These are phyloP conservation scores for Chalciporus sp. DNA, from an alignment of 1,284 basidiomycete genomes.

Conservation along the genomic window DNA sequence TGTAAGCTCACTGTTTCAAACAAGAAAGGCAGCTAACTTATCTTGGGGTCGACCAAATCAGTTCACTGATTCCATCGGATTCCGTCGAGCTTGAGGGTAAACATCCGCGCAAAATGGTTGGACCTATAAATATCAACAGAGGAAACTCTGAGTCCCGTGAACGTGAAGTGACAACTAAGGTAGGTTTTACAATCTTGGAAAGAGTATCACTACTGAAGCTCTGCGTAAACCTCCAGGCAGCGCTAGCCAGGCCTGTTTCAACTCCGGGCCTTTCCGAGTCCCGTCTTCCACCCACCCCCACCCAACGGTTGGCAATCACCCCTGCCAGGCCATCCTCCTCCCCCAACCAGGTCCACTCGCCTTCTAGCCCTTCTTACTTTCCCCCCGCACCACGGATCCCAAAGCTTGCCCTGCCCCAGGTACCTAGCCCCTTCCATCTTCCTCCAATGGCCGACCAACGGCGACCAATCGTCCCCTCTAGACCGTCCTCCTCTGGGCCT, in stretches of 20 bases:
- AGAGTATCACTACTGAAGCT: too few relatives aligned
- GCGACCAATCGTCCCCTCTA: constrained; percentile 27
- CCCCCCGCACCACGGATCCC: constrained; percentile 31
- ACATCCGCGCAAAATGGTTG: too few relatives aligned
- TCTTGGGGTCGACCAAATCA: too few relatives aligned
- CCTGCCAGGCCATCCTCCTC: constrained; percentile 24
- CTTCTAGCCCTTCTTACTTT: constrained; percentile 25
- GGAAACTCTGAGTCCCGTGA: too few relatives aligned
- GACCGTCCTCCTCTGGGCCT: constrained; percentile 21
- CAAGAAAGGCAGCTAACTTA: too few relatives aligned
- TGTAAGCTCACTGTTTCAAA: too few relatives aligned
- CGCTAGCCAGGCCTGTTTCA: constrained; percentile 29
- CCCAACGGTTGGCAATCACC: constrained; percentile 20
- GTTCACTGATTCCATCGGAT: too few relatives aligned
- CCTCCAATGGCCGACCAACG: constrained; percentile 18
- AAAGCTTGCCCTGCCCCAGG: constrained; percentile 34
- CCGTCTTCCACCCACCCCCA: constrained; percentile 21
- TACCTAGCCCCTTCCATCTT: constrained; percentile 26
- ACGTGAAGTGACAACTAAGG: too few relatives aligned
- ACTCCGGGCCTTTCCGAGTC: constrained; percentile 11
- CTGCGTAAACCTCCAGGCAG: background rate
- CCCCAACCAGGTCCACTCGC: constrained; percentile 30
- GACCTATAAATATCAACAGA: too few relatives aligned
- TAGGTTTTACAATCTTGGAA: too few relatives aligned
- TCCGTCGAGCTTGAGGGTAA: too few relatives aligned